Evolutionary conservation across 257 asterid species (phyloP).

Genomic region (Apocynum venetum): DNA sequence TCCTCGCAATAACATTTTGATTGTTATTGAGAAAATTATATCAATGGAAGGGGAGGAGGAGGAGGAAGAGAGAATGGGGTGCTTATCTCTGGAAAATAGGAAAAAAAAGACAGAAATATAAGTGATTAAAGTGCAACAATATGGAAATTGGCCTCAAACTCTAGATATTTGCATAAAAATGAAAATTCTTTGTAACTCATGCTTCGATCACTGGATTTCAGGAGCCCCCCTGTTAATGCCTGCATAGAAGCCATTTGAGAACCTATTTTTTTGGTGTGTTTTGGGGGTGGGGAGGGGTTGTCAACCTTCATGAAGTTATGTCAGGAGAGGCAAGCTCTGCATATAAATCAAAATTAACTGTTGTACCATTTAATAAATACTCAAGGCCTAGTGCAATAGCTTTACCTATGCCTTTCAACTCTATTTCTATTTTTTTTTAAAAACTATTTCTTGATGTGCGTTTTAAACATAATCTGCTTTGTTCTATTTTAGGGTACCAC

Average conservation of each 20-base stretch:
- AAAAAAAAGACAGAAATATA: not conserved
- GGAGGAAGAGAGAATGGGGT: not conserved
- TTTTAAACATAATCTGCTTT: constrained; percentile 1
- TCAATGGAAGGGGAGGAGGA: not conserved
- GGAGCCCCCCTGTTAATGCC: no score
- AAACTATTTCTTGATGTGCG: not conserved
- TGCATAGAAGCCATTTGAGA: not conserved
- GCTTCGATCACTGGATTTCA: not conserved
- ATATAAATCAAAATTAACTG: not conserved
- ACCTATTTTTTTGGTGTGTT: not conserved
- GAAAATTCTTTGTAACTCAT: not conserved
- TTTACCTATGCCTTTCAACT: not conserved
- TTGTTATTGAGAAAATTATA: not conserved
- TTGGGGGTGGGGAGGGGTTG: no score
- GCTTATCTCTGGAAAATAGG: not conserved
- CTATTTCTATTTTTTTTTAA: no score
- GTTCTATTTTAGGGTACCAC: constrained; percentile 71
- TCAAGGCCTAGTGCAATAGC: not conserved
- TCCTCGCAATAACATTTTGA: not conserved
- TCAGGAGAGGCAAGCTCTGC: not conserved
- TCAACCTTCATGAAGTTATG: not conserved
- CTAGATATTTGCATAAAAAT: not conserved
- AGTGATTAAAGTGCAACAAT: not conserved
- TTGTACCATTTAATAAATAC: not conserved
- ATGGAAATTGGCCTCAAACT: not conserved